These are phyloP conservation scores for Gossypioides kirkii DNA, from an alignment of 345 rosid species.

Conservation along the genomic window DNA sequence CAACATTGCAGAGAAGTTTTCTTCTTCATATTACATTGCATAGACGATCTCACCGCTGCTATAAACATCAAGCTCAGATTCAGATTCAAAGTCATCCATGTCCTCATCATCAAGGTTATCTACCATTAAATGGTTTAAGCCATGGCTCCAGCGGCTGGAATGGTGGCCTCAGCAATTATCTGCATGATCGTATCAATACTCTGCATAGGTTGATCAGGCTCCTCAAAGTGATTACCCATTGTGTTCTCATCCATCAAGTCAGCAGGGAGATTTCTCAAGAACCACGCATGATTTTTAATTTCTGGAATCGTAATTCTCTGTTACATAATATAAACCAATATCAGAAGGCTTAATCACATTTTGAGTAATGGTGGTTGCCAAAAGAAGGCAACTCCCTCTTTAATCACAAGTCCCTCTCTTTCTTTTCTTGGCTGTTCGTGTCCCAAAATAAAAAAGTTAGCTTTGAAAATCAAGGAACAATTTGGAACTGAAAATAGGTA, in stretches of 20 bases:
- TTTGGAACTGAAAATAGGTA: neutral
- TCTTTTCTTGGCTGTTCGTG: neutral
- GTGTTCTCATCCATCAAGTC: slow-evolving; percentile 62
- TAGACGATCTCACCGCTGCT: slow-evolving; percentile 92
- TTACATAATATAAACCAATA: slow-evolving; percentile 13
- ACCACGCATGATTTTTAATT: slow-evolving; percentile 77
- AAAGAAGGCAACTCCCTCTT: neutral
- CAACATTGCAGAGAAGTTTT: slow-evolving; percentile 4
- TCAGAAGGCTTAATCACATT: neutral
- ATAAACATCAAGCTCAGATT: slow-evolving; percentile 79
- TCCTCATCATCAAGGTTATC: slow-evolving; percentile 77
- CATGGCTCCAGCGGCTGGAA: slow-evolving; percentile 57
- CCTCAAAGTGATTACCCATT: slow-evolving; percentile 54
- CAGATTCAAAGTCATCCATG: slow-evolving; percentile 84
- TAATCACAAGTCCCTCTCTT: neutral
- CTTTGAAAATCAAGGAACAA: neutral
- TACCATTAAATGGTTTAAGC: slow-evolving; percentile 45
- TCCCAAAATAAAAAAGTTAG: neutral
- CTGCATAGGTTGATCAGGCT: slow-evolving; percentile 88
- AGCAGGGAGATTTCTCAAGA: slow-evolving; percentile 81
- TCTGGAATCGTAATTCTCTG: slow-evolving; percentile 91
- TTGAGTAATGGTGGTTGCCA: neutral
- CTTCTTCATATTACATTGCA: slow-evolving; percentile 43
- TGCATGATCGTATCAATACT: slow-evolving; percentile 85
- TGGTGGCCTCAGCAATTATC: slow-evolving; percentile 83